Base-by-base conservation (phyloP, 73 alveolate genomes). In the Paraurostyla sp. region DNA sequence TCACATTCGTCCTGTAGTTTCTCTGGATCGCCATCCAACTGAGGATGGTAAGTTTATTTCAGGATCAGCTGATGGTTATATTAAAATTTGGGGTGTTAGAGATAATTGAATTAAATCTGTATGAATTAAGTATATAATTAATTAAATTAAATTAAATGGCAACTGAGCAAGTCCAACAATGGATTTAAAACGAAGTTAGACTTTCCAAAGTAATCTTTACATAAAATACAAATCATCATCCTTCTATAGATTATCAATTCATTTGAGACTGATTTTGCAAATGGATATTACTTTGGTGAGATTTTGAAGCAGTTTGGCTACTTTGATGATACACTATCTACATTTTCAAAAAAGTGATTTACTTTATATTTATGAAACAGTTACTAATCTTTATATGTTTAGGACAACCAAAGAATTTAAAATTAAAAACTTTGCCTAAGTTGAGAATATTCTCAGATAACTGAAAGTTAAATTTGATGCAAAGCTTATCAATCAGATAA, bases 231-330 rank as follows among this genome's bases (percentile, higher is more conserved):
- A 33, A 15, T 7, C 18, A 30, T n/a, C n/a, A n/a, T n/a, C n/a
- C n/a, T n/a, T n/a, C n/a, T n/a, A 33, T 20, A 93, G 93, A 92
- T 95, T 80, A 97, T 98, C n/a, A 91, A 94, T 51, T 95, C 96
- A 63, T 97, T 98, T 91, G 99, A 98, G 87, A 86, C 95, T 52
- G 99, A 98, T 92, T 98, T 98, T 89, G 88, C 98, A 23, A 98
- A 98, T 81, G 99, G 99, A 49, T 98, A 93, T 93, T 93, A 96
- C 30, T 93, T 98, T 58, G 99, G 99, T 11, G 99, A 97, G 76
- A 93, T 98, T 29, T 97, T 98, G 51, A 95, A 96, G 54, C 92
- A 96, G 90, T 98, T 92, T 83, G 96, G 93, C 52, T 96, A 96
- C 89, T 58, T 91, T 80, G 95, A 95, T 41, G 96, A 97, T 65